Conservation (phyloP, 2,329 filamentous ascomycete species). For the Leptodontidium sp. region DNA sequence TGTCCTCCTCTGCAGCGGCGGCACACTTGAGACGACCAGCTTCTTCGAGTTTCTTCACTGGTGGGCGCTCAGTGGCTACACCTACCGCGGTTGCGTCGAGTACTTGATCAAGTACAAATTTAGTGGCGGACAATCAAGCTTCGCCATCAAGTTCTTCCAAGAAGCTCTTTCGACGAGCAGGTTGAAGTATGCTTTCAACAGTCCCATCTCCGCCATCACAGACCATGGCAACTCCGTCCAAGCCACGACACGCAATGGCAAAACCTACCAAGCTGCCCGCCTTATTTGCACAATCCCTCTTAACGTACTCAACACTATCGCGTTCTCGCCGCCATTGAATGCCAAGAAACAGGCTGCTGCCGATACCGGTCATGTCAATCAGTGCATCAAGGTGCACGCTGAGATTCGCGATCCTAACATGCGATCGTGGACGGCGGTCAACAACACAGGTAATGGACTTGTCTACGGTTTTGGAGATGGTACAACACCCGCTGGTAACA, state of each 20-base stretch:
- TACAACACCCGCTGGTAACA: constrained; percentile 54
- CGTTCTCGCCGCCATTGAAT: constrained; percentile 52
- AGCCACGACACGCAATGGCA: constrained; percentile 39
- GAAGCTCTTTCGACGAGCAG: constrained; percentile 51
- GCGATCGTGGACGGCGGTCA: constrained; percentile 54
- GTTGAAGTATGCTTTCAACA: constrained; percentile 53
- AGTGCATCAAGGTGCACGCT: constrained; percentile 56
- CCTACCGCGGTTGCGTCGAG: constrained; percentile 51
- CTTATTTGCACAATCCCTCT: constrained; percentile 54
- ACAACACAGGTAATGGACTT: constrained; percentile 52
- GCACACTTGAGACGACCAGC: constrained; percentile 52
- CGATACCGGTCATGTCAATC: constrained; percentile 54
- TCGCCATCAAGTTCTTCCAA: constrained; percentile 55
- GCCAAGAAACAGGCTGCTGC: constrained; percentile 50
- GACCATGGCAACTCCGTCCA: not conserved
- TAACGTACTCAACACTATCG: constrained; percentile 53
- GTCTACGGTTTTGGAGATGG: constrained; percentile 56
- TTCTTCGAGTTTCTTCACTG: constrained; percentile 59
- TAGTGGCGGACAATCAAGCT: constrained; percentile 53
- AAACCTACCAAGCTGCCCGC: constrained; percentile 43
- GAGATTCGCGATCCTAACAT: constrained; percentile 53
- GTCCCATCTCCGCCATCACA: constrained; percentile 44
- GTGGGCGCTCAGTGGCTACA: constrained; percentile 55
- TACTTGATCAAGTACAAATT: constrained; percentile 54
- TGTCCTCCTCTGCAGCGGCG: constrained; percentile 53